These are phyloP conservation scores for Lodderomyces margitis DNA, from an alignment of 1,139 yeast genomes.

Conservation along the genomic window DNA sequence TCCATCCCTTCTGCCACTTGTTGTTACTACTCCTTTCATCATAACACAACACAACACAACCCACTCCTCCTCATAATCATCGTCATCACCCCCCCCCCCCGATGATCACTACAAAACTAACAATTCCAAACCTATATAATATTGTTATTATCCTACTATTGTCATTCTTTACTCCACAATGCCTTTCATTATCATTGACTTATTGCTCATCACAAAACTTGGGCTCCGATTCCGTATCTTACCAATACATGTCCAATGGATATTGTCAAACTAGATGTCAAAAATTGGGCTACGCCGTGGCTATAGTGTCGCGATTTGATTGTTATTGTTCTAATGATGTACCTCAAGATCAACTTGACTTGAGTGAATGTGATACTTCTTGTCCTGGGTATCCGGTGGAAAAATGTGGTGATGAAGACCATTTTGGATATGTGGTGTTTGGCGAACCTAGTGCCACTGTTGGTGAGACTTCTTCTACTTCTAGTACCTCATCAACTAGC, in stretches of 20 bases:
- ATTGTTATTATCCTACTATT: not conserved
- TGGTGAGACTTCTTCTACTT: slow-evolving; percentile 10
- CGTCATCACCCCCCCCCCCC: not conserved
- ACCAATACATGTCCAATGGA: slow-evolving; percentile 51
- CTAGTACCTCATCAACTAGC: slow-evolving; percentile 5
- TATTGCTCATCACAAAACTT: slow-evolving; percentile 49
- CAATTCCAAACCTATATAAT: not conserved
- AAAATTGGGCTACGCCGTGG: slow-evolving; percentile 48
- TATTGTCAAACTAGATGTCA: slow-evolving; percentile 48
- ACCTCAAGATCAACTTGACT: slow-evolving; percentile 40
- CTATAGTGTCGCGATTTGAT: slow-evolving; percentile 46
- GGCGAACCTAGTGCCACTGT: slow-evolving; percentile 22
- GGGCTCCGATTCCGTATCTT: slow-evolving; percentile 13
- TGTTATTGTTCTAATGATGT: slow-evolving; percentile 64
- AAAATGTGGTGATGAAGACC: slow-evolving; percentile 33
- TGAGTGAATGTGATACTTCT: slow-evolving; percentile 37
- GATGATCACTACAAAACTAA: not conserved
- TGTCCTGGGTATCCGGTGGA: slow-evolving; percentile 51
- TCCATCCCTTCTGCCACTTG: no score
- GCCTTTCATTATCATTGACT: slow-evolving; percentile 16
- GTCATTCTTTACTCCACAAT: slow-evolving; percentile 8
- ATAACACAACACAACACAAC: no score
- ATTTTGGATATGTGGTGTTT: slow-evolving; percentile 36
- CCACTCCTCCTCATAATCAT: no score
- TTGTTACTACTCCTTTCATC: no score